These are phyloP conservation scores for Coniella vitis DNA, from an alignment of 2,329 filamentous ascomycete species.

Conservation along the genomic window DNA sequence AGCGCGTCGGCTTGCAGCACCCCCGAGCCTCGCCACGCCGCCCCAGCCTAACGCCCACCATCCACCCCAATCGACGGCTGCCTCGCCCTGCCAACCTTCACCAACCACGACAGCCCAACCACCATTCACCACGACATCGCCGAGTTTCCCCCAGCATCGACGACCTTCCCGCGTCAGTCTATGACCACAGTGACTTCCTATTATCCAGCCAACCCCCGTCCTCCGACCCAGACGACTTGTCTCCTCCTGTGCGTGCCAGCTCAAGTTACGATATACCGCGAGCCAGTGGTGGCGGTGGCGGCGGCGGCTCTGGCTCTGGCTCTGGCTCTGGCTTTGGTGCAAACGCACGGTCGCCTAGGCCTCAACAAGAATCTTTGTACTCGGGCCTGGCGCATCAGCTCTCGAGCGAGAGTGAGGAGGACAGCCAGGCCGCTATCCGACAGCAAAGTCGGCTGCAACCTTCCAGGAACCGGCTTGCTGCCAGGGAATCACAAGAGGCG, in stretches of 20 bases:
- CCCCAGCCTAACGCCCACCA: constrained; percentile 11
- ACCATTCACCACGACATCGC: neutral
- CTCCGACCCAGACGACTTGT: no score
- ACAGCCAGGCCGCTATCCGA: neutral
- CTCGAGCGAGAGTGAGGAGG: no score
- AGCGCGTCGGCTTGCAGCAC: neutral
- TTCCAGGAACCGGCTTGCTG: neutral
- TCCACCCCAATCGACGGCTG: constrained; percentile 10
- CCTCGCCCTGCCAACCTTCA: neutral
- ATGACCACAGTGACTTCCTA: no score
- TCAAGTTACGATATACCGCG: no score
- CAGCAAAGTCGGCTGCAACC: neutral
- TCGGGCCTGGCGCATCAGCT: no score
- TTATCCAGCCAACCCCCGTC: no score
- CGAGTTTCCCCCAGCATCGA: neutral
- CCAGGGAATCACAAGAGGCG: neutral
- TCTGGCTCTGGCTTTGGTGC: no score
- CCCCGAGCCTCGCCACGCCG: constrained; percentile 5
- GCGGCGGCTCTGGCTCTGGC: no score
- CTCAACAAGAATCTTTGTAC: no score
- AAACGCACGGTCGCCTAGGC: no score
- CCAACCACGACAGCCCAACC: neutral
- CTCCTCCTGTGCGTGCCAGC: no score
- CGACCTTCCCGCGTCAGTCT: neutral
- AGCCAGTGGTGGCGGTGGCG: no score